Base-by-base conservation (phyloP, 352 stramenopile species). In the Pseudoperonospora humuli region DNA sequence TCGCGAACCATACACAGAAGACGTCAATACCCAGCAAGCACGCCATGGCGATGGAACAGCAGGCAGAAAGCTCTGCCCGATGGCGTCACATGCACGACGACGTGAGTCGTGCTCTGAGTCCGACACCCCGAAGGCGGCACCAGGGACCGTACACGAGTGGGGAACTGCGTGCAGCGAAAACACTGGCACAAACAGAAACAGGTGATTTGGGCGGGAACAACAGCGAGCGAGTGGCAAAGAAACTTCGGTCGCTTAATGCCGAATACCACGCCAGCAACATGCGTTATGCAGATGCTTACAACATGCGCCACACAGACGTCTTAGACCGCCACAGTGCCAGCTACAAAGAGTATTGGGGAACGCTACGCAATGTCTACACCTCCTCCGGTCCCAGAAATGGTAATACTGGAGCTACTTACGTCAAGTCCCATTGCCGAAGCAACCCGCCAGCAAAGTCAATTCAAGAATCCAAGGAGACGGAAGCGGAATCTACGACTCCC, bases 321-420 rank as follows among this genome's bases (percentile, higher is more conserved):
- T 62, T 61, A 20, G 72, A 84, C 54, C 71, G 64, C 24, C 47
- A 58, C 19, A 84, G 67, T 48, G 56, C 67, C 15, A 61, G 57
- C 36, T 84, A 84, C 49, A 84, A 85, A 50, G 58, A 82, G 43
- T 88, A 84, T 44, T 86, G 74, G 71, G 72, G 70, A 14, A 86
- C 71, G 9, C 37, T 87, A 7, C 67, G 71, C 23, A 57, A 88
- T 35, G 66, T 85, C 17, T 85, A 85, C 41, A 80, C 61, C 36
- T 66, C 57, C 1, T 62, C 49, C 7, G 61, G 33, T 24, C 42
- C 47, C 9, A 45, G 15, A 15, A 61, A 45, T 34, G 33, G 39
- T 17, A 39, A 34, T 3, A 34, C 41, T 8, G 32, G 35, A 26
- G 15, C 37, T 50, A 37, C 50, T 19, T 36, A 36, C 38, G 48